Base-by-base conservation (phyloP, 345 rosid genomes). In the Syzygium grande region DNA sequence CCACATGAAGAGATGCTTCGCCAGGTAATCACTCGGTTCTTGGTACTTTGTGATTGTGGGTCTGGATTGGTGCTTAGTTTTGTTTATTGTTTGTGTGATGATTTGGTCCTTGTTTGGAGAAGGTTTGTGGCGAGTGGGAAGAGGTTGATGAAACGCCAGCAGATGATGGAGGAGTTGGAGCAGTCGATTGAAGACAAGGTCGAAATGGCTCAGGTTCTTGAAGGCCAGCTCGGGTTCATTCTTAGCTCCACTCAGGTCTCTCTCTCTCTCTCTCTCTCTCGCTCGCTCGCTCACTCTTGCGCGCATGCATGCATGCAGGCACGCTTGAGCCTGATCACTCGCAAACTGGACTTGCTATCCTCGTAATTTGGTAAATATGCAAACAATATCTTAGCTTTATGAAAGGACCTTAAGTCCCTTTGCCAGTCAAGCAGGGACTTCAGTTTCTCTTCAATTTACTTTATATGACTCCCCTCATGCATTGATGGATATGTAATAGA, bases 141-240 rank as follows among this genome's bases (percentile, higher is more conserved):
- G 86, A 94, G 92, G 93, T 85, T 96, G 51, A 84, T 97, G 94
- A 96, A 94, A 84, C 93, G 92, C 19, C 92, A 92, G 21, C 87
- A 92, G 88, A 86, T 97, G 86, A 93, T 94, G 96, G 94, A 87
- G 15, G 96, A 96, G 89, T 61, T 96, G 85, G 93, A 95, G 87
- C 89, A 89, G 88, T 91, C 95, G 54, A 92, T 97, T 43, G 95
- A 93, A 78, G 98, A 95, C 90, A 84, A 90, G 84, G 84, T 3
- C 14, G 97, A 95, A 87, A 93, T 96, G 86, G 90, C 85, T 86
- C 93, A 93, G 89, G 92, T 97, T 90, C 87, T 96, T 34, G 96
- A 95, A 27, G 98, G 96, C 53, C 87, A 95, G 41, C 96, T 97
- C 87, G 98, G 99, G 89, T 96, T 94, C 92, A 95, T 97, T 87